Evolutionary conservation across 2,329 filamentous ascomycete species (phyloP), one percentile per base, ranked within the genome.

Genomic region (Rhinocladiella similis): DNA sequence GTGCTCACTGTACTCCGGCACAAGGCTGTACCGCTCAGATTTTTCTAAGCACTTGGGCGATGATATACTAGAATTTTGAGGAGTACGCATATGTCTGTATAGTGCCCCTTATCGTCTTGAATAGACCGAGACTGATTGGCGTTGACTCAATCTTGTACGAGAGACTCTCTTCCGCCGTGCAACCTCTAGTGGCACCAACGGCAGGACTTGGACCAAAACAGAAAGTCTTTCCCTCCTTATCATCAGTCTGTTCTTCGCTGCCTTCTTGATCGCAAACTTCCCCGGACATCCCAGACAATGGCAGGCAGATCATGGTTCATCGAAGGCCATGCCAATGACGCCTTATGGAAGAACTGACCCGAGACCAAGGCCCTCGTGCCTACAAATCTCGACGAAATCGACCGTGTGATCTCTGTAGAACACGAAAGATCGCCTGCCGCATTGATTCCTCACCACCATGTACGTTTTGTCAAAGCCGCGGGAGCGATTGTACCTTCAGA

Each of bases 301-400:
- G 10, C 29, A 33, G 5, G 10, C 29, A 33, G 16, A 5, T 16
- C 38, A 41, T 12, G 38, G 38, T 12, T 3, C 10, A 18, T 5
- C n/a, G 12, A 19, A 2, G 2, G 10, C 12, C 10, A 41, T 16
- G 38, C 3, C 16, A 41, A 19, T 19, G n/a, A 41, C 43, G 25
- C 7, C 43, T 25, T 6, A 46, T 46, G 43, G 43, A 46, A 10
- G 22, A 6, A 6, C 9, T 16, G 43, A 16, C 43, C 43, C 43
- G 43, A 27, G 43, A 46, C 29, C 43, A 62, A 48, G 54, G 54
- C 14, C 61, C 55, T 6, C 57, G 61, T 54, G 59, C 53, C 25
- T 60, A 55, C 45, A 54, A 53, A 19, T 59, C 56, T 20, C 20
- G 56, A 12, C 47, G 52, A 10, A 38, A 59, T 45, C 47, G 56